Evolutionary conservation across 140 eudicot species (phyloP).

Genomic region (Bidens hawaiensis): DNA sequence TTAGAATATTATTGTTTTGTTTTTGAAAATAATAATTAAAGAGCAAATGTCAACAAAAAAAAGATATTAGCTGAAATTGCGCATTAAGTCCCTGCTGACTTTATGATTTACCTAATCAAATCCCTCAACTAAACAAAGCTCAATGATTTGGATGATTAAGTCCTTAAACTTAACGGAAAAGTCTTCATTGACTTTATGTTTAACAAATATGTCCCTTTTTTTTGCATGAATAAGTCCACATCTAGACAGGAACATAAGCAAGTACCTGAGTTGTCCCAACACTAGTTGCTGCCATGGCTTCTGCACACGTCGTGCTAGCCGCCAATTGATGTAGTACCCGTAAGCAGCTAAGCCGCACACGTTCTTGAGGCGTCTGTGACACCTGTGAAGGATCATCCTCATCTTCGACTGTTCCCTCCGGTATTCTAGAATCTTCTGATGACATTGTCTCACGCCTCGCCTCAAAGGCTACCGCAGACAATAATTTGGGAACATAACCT

Average conservation of each 20-base stretch:
- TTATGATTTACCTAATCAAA: background rate
- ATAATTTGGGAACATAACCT: slow-evolving; percentile 92
- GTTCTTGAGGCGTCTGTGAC: slow-evolving; percentile 82
- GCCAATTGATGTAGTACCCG: slow-evolving; percentile 96
- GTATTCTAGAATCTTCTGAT: slow-evolving; percentile 40
- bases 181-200: background rate
- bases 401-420: slow-evolving; percentile 38
- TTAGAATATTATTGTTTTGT: background rate
- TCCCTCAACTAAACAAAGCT: background rate
- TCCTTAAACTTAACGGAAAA: no score
- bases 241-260: background rate
- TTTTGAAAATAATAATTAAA: background rate
- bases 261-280: slow-evolving; percentile 95
- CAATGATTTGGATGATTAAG: no score
- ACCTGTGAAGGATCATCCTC: slow-evolving; percentile 48
- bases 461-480: slow-evolving; percentile 89
- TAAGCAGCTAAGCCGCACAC: slow-evolving; percentile 92
- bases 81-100: background rate
- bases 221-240: background rate
- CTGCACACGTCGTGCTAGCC: slow-evolving; percentile 95
- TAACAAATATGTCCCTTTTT: background rate
- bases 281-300: slow-evolving; percentile 99
- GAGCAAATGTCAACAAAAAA: background rate
- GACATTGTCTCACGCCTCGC: slow-evolving; percentile 90
- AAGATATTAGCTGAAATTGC: background rate